Evolutionary conservation across 2,329 filamentous ascomycete genomes (phyloP), one percentile per base, ranked within the genome.

Genomic region (Aspergillus pseudoglaucus): DNA sequence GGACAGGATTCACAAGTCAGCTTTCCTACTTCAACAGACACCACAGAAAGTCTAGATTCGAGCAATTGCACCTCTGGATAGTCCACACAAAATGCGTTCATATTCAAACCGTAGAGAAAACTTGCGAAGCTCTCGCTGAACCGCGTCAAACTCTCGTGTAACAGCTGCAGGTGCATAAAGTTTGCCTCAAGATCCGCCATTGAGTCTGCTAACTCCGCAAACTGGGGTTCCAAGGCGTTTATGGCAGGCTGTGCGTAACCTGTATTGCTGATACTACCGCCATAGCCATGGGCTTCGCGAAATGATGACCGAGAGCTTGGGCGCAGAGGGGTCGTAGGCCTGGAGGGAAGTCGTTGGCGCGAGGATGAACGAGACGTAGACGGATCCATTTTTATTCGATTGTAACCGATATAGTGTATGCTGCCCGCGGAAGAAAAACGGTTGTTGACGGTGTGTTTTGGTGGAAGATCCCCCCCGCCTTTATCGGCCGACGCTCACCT

Each of bases 1-100:
- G 48, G 9, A 27, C 18, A 39, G 17, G 18, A 33, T 3, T 38
- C 12, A 42, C 30, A 23, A 27, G 30, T 56, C 15, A 56, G 47
- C 30, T 23, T 20, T 44, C 3, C 25, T 6, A 35, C 33, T 30
- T 12, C 20, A 15, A 23, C 18, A 14, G 12, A 33, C 4, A 33
- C n/a, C 4, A 1, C 17, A 5, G 18, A n/a, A n/a, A 30, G 3
- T 30, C 15, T 35, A n/a, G n/a, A 6, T n/a, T 9, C 6, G 3
- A 30, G 30, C 8, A n/a, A 20, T 6, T 53, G 45, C 71, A 90
- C 90, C 81, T 98, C 93, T 0, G 90, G 88, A 56, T 96, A 98
- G 67, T 98, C 93, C 27, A 97, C 90, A 67, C 91, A 97, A 66
- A 97, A 98, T 1, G 93, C 93, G 68, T 96, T 97, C 90, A 98